Base-by-base conservation (phyloP, 176 grass and related monocot species). In the Rhynchospora tenuis region DNA sequence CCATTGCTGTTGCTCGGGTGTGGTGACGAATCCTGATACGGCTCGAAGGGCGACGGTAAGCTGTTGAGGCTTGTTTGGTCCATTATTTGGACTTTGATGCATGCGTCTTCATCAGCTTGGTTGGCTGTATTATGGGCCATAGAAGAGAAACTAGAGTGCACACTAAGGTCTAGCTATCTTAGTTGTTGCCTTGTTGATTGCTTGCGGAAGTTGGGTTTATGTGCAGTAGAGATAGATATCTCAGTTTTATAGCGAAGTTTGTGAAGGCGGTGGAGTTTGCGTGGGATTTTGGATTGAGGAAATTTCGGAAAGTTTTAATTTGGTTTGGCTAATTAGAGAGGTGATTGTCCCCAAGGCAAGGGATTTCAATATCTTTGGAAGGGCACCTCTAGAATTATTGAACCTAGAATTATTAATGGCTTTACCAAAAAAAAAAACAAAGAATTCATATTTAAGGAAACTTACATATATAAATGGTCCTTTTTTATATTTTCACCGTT, bases 321-420 rank as follows among this genome's bases (percentile, higher is more conserved):
- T 75, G 47, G 80, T 83, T 86, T 93, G 67, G 72, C 44, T 55
- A 84, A 54, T 50, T 80, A 71, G 69, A 83, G 86, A 33, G 59
- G 22, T 79, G 79, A 78, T 93, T 89, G 86, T 87, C 84, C 81
- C 83, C 77, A 93, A 93, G 91, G 84, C 86, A 93, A 90, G 91
- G 81, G 44, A 91, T 31, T 46, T 27, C 43, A 82, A 52, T 66
- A 82, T 82, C 59, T 66, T 80, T 82, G 6, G 5, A 75, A 13
- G 13, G 24, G 54, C 51, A 54, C 13, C 48, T 51, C 17, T 75
- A 9, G 6, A 75, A 74, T 74, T n/a, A 50, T 74, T 51, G 5
- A 51, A 74, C 12, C n/a, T 74, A 22, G 8, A 61, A 61, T 61
- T 3, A 24, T 38, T 38, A 38, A 38, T 38, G 33, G 33, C 2